phyloP scores from a whole-genome alignment of 495 filamentous ascomycete species.

The Xeromyces bisporus region DNA sequence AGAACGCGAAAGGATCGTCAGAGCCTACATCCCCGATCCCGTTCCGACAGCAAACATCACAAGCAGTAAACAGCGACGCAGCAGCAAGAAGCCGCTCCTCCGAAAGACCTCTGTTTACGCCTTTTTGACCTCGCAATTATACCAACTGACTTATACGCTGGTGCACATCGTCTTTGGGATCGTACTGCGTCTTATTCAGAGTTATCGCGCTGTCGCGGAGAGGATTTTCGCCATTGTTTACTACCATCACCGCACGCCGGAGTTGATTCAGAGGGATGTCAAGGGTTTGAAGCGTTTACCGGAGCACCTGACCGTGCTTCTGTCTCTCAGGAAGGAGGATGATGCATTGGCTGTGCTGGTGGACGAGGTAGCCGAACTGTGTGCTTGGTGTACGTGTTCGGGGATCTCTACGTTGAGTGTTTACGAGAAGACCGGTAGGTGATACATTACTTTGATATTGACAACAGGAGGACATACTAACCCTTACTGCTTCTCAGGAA shows the following conservation, averaged over 20 bases:
- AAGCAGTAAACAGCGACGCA: constrained; percentile 10
- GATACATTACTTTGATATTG: too few relatives aligned
- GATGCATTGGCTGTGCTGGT: constrained; percentile 62
- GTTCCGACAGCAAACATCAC: constrained; percentile 8
- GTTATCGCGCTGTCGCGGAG: constrained; percentile 59
- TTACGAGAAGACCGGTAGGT: constrained; percentile 76
- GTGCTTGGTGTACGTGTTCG: constrained; percentile 78
- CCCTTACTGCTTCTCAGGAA: constrained; percentile 42
- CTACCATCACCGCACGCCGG: constrained; percentile 86
- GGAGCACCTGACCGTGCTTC: constrained; percentile 71
- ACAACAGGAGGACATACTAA: too few relatives aligned
- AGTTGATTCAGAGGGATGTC: constrained; percentile 81
- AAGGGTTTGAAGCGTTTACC: constrained; percentile 53
- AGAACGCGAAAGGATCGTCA: constrained; percentile 55
- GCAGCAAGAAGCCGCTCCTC: constrained; percentile 10
- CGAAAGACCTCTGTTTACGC: constrained; percentile 40
- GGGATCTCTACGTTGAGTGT: constrained; percentile 74
- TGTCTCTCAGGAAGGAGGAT: constrained; percentile 56
- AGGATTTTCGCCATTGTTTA: constrained; percentile 62
- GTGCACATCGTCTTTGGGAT: constrained; percentile 74
- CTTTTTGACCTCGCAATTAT: constrained; percentile 47
- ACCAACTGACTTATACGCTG: constrained; percentile 50
- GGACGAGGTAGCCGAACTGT: constrained; percentile 76
- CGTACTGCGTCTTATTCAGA: constrained; percentile 63
- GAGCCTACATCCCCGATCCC: constrained; percentile 57